A percentile compares a stretch with the other conserved stretches of the same genome.
These are phyloP conservation scores for Penicillium nucicola DNA, from an alignment of 495 filamentous ascomycete species.

Conservation along the genomic window DNA sequence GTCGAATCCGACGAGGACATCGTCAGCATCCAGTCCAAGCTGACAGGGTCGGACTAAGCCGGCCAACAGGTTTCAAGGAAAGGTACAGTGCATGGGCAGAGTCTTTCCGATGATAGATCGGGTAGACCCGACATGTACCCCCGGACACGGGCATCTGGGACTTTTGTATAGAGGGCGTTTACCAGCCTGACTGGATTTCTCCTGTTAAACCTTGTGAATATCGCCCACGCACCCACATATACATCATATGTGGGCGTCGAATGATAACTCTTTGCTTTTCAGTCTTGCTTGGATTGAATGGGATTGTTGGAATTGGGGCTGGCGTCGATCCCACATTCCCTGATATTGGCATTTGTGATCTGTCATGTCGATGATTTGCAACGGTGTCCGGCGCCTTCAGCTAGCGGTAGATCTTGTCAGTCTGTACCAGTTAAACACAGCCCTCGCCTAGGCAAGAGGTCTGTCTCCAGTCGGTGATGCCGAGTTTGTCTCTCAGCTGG, in stretches of 20 bases:
- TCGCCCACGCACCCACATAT: not conserved
- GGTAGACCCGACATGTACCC: constrained; percentile 4
- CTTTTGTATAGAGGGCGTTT: constrained; percentile 13
- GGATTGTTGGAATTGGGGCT: not conserved
- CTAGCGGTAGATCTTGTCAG: constrained; percentile 4
- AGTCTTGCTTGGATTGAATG: not conserved
- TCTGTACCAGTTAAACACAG: not conserved
- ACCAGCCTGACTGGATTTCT: constrained; percentile 3
- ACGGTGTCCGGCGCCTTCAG: constrained; percentile 12
- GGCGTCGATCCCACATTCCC: not conserved
- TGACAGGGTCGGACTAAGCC: constrained; percentile 47
- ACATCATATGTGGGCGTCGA: not conserved
- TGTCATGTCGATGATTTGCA: constrained; percentile 24
- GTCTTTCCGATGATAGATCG: not conserved
- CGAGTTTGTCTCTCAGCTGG: not conserved
- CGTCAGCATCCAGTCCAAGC: constrained; percentile 65
- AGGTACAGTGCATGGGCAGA: not conserved
- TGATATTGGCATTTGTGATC: constrained; percentile 6
- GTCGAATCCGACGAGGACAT: constrained; percentile 74
- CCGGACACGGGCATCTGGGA: not conserved
- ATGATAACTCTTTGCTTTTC: constrained; percentile 1
- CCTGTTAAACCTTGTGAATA: not conserved
- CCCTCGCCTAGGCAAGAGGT: too few species aligned
- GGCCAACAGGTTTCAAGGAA: not conserved
- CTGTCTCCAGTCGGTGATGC: not conserved